A percentile compares a stretch with the other conserved stretches of the same genome.
phyloP scores from a whole-genome alignment of 805 yeast species.

The Crinitomyces ghanaensis region DNA sequence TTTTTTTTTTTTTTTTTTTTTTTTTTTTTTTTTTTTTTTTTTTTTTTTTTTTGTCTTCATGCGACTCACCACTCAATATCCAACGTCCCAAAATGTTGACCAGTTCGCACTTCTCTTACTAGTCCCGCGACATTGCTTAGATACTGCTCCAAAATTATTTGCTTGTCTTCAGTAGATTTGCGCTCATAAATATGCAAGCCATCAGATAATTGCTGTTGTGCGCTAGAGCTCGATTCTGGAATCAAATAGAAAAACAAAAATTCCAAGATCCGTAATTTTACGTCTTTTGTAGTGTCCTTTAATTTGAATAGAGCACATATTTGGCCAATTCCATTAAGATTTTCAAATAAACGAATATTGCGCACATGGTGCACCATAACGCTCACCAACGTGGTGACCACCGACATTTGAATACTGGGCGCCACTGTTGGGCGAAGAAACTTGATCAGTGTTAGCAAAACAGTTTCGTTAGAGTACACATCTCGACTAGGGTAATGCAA shows the following conservation, averaged over 20 bases:
- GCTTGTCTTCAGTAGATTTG: conserved; percentile 35
- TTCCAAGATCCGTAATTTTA: conserved; percentile 55
- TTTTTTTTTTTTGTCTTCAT: no score
- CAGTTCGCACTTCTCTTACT: conserved; percentile 34
- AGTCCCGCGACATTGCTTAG: conserved; percentile 36
- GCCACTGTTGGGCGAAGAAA: conserved; percentile 15
- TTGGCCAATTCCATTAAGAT: conserved; percentile 40
- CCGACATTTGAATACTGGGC: conserved; percentile 25
- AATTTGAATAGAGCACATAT: conserved; percentile 37
- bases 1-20: no score
- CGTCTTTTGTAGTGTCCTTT: conserved; percentile 34
- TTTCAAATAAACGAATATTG: conserved; percentile 51
- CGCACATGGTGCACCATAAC: conserved; percentile 43
- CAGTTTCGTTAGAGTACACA: conserved; percentile 38
- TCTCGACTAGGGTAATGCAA: conserved; percentile 46
- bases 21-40: neutral
- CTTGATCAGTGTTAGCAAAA: conserved; percentile 21
- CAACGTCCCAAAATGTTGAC: conserved; percentile 40
- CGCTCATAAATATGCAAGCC: conserved; percentile 19
- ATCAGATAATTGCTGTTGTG: conserved; percentile 7
- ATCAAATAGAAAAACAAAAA: conserved; percentile 56
- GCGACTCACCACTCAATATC: conserved; percentile 35
- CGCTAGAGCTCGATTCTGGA: conserved; percentile 37
- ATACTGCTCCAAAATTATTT: conserved; percentile 31
- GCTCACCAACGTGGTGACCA: conserved; percentile 47